phyloP scores from a whole-genome alignment of 164 flowering plant genomes.

The Amborella trichopoda region DNA sequence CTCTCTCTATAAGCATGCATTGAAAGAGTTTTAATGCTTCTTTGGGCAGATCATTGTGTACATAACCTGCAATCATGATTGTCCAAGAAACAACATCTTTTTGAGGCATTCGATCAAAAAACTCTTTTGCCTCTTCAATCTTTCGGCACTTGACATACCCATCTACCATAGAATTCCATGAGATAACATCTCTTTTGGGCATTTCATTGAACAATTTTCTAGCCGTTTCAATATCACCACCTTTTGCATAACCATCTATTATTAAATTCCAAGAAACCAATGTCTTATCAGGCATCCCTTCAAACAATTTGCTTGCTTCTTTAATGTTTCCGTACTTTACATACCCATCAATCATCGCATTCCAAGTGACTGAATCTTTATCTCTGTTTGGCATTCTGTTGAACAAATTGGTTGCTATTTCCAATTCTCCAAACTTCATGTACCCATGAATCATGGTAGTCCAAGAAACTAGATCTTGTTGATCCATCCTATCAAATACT shows the following conservation, averaged over 20 bases:
- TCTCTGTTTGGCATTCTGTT: too few relatives aligned
- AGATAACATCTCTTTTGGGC: conserved; percentile 5
- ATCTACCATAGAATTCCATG: conserved; percentile 10
- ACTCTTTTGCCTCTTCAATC: conserved; percentile 2
- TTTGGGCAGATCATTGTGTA: conserved; percentile 4
- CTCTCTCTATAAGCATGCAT: conserved; percentile 12
- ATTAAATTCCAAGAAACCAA: conserved; percentile 9
- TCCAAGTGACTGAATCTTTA: conserved; percentile 4
- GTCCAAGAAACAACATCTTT: conserved; percentile 10
- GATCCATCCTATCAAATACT: not conserved
- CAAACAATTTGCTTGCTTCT: conserved; percentile 4
- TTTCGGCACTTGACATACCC: conserved; percentile 6
- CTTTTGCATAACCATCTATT: conserved; percentile 5
- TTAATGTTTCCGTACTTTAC: conserved; percentile 1
- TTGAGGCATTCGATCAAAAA: conserved; percentile 5
- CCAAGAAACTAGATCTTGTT: too few relatives aligned
- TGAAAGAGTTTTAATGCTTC: conserved; percentile 19
- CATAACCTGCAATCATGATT: not conserved
- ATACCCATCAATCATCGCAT: conserved; percentile 9
- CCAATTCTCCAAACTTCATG: not conserved
- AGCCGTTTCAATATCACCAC: conserved; percentile 5
- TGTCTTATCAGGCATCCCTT: conserved; percentile 4
- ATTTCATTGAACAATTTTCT: conserved; percentile 5
- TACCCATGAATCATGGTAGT: not conserved
- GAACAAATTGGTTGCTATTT: too few relatives aligned